Evolutionary conservation across 2,329 filamentous ascomycete species (phyloP).

Genomic region (Penicillium sumatraense): DNA sequence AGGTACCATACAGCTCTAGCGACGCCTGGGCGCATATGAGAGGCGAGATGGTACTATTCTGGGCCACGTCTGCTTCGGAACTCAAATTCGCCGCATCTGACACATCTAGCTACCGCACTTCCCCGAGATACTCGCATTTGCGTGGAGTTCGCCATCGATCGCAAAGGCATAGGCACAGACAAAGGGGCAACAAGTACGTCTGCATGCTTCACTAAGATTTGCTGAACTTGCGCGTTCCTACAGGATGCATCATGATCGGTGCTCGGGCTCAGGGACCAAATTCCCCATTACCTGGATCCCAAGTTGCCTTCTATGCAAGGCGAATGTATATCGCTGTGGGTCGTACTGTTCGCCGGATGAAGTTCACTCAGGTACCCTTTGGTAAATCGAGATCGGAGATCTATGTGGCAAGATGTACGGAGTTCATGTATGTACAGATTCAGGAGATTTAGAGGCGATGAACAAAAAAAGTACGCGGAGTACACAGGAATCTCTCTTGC

Average conservation of each 20-base stretch:
- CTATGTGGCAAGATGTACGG: not conserved
- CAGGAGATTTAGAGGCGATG: not conserved
- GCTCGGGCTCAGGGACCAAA: slow-evolving; percentile 4
- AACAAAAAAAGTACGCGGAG: slow-evolving; percentile 1
- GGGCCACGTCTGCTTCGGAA: slow-evolving; percentile 13
- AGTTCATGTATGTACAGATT: not conserved
- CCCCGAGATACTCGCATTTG: slow-evolving; percentile 13
- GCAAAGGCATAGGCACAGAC: not conserved
- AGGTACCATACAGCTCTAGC: slow-evolving; percentile 25
- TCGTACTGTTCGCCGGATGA: slow-evolving; percentile 1
- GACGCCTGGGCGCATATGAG: slow-evolving; percentile 10
- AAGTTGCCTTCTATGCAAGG: slow-evolving; percentile 29
- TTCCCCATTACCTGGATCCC: slow-evolving; percentile 25
- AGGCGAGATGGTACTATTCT: slow-evolving; percentile 12
- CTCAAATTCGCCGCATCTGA: slow-evolving; percentile 33
- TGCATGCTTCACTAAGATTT: not conserved
- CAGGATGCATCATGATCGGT: slow-evolving; percentile 10
- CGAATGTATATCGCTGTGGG: slow-evolving; percentile 14
- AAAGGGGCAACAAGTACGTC: not conserved
- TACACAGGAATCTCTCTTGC: not conserved
- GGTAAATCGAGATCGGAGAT: not conserved
- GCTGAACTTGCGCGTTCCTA: slow-evolving; percentile 7
- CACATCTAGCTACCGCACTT: slow-evolving; percentile 19
- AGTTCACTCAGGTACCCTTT: slow-evolving; percentile 29
- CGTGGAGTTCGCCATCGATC: slow-evolving; percentile 22